Evolutionary conservation across 2,329 filamentous ascomycete species (phyloP).

Genomic region (Pyricularia grisea): DNA sequence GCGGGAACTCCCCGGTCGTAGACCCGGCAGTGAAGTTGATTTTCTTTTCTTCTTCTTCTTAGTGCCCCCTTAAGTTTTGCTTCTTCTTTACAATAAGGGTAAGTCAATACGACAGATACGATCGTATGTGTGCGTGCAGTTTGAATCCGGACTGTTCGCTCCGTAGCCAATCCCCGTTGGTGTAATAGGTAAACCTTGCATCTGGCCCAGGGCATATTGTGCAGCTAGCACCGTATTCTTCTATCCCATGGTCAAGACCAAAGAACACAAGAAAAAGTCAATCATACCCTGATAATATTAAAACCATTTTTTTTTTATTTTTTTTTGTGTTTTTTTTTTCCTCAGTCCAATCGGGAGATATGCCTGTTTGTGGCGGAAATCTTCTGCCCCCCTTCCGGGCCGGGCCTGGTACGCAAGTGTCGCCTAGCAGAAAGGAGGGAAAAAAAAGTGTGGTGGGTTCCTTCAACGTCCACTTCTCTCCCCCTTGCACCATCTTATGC

Average conservation of each 20-base stretch:
- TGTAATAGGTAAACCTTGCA: background rate
- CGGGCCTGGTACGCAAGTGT: background rate
- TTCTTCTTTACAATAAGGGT: background rate
- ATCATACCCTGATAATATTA: background rate
- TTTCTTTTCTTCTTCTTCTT: background rate
- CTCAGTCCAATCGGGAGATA: background rate
- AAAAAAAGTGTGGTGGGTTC: background rate
- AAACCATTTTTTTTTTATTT: background rate
- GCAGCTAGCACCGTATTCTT: background rate
- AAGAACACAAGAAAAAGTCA: background rate
- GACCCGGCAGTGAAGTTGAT: background rate
- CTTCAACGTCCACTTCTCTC: background rate
- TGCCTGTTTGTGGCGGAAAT: background rate
- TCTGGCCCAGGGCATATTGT: background rate
- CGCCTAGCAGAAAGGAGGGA: too few relatives aligned
- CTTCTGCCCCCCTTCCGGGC: background rate
- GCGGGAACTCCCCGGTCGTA: too few relatives aligned
- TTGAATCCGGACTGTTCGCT: background rate
- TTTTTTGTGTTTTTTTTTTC: too few relatives aligned
- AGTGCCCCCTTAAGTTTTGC: too few relatives aligned
- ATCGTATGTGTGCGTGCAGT: background rate
- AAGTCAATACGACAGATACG: background rate
- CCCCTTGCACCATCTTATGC: background rate
- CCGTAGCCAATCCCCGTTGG: background rate
- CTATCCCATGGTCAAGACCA: background rate